phyloP scores from a whole-genome alignment of 331 rosid species.

The Erythrophleum ivorense region DNA sequence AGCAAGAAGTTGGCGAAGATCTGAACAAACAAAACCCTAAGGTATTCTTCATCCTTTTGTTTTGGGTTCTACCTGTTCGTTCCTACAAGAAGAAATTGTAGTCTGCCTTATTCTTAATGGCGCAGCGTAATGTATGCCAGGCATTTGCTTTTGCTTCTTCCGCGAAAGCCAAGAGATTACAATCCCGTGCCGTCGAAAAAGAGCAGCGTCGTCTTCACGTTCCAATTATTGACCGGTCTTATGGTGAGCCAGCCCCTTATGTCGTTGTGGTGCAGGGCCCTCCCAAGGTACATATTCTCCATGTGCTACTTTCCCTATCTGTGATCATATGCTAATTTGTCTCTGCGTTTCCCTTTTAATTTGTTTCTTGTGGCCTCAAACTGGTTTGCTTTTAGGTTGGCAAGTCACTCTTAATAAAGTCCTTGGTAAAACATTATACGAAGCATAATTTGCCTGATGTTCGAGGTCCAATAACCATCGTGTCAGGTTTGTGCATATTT shows the following conservation, averaged over 20 bases:
- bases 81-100: not conserved
- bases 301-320: not conserved
- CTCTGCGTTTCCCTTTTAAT: not conserved
- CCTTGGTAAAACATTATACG: constrained; percentile 81
- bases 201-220: constrained; percentile 93
- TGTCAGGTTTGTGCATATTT: constrained; percentile 65
- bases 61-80: not conserved
- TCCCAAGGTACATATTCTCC: constrained; percentile 60
- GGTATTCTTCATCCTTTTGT: constrained; percentile 33
- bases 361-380: not conserved
- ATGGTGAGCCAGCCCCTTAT: constrained; percentile 82
- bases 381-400: constrained; percentile 67
- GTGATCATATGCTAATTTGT: not conserved
- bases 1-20: constrained; percentile 42
- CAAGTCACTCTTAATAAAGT: constrained; percentile 85
- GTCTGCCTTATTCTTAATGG: not conserved
- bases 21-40: constrained; percentile 69
- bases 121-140: constrained; percentile 22
- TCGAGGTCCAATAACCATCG: constrained; percentile 89
- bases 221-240: constrained; percentile 75
- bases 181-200: constrained; percentile 89
- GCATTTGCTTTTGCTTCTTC: constrained; percentile 83
- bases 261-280: constrained; percentile 95
- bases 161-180: constrained; percentile 74
- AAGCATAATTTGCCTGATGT: constrained; percentile 87